Conservation (phyloP, 139 green algal genomes). For the Coelastrella sp. region DNA sequence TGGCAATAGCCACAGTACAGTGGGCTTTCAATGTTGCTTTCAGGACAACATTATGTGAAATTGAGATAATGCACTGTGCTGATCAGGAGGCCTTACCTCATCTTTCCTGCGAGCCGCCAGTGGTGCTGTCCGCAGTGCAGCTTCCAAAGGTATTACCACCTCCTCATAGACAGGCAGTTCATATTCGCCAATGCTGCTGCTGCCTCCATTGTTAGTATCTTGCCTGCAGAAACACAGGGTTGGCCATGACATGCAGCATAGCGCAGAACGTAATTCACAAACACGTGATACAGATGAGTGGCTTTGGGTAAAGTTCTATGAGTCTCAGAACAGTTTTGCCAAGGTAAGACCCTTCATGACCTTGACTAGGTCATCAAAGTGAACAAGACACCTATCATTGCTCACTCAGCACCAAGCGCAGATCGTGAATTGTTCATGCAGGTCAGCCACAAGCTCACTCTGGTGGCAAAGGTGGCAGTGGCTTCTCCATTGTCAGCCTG, state of each 20-base stretch:
- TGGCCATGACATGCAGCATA: background rate
- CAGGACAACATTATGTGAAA: background rate
- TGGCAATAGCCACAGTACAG: background rate
- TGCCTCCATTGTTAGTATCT: background rate
- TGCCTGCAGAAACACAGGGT: background rate
- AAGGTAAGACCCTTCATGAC: no score
- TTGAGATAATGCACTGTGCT: background rate
- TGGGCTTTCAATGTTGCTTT: background rate
- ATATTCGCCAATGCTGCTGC: conserved; percentile 2
- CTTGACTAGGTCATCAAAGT: no score
- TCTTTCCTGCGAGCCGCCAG: conserved; percentile 31
- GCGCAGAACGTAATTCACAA: no score
- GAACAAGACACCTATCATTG: no score
- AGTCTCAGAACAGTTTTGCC: no score
- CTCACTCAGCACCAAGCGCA: no score
- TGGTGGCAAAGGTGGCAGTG: conserved; percentile 8
- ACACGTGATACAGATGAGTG: no score
- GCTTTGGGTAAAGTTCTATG: no score
- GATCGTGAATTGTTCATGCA: no score
- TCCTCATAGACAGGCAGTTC: conserved; percentile 49
- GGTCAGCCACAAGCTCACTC: background rate
- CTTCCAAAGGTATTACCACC: conserved; percentile 38
- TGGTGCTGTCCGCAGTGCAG: conserved; percentile 19
- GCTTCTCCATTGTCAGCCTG: conserved; percentile 41
- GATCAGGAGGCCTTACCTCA: background rate